These are phyloP conservation scores for Niveomyces coronatus DNA, from an alignment of 2,329 filamentous ascomycete species.

Conservation along the genomic window DNA sequence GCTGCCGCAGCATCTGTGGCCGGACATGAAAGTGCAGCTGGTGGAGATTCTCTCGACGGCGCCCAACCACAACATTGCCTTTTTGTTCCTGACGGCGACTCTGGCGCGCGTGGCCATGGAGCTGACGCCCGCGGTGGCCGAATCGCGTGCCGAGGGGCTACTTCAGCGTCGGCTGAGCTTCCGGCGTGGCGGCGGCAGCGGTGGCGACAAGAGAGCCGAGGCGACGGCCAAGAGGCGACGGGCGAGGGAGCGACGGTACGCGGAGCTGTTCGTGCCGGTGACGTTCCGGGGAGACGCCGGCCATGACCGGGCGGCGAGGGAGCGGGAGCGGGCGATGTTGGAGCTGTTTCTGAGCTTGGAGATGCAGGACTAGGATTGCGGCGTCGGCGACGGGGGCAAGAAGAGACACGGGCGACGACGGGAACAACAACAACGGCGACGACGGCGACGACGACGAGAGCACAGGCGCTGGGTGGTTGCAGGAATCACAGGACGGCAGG, in stretches of 20 bases:
- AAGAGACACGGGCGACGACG: not conserved
- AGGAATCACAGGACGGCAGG: too few relatives aligned
- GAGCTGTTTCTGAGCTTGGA: conserved; percentile 51
- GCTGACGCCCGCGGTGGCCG: conserved; percentile 30
- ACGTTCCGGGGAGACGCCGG: conserved; percentile 44
- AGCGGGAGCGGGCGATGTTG: conserved; percentile 54
- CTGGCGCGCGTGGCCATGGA: conserved; percentile 46
- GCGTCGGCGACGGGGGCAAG: not conserved
- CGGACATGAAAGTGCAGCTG: conserved; percentile 40
- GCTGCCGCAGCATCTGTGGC: conserved; percentile 18
- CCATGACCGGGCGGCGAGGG: conserved; percentile 50
- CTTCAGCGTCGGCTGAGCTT: conserved; percentile 39
- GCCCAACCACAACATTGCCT: conserved; percentile 77
- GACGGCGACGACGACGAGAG: not conserved
- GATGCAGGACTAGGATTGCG: conserved; percentile 20
- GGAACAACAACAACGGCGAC: not conserved
- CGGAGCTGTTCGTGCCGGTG: conserved; percentile 52
- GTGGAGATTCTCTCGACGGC: conserved; percentile 64
- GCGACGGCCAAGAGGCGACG: conserved; percentile 33
- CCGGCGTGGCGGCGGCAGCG: conserved; percentile 12
- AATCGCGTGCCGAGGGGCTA: conserved; percentile 19
- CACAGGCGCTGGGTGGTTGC: not conserved
- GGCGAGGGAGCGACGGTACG: conserved; percentile 50
- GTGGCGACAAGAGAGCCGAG: not conserved
- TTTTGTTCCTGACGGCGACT: conserved; percentile 77